Base-by-base conservation (phyloP, 2,329 filamentous ascomycete genomes). In the Akanthomyces uredinophilus region DNA sequence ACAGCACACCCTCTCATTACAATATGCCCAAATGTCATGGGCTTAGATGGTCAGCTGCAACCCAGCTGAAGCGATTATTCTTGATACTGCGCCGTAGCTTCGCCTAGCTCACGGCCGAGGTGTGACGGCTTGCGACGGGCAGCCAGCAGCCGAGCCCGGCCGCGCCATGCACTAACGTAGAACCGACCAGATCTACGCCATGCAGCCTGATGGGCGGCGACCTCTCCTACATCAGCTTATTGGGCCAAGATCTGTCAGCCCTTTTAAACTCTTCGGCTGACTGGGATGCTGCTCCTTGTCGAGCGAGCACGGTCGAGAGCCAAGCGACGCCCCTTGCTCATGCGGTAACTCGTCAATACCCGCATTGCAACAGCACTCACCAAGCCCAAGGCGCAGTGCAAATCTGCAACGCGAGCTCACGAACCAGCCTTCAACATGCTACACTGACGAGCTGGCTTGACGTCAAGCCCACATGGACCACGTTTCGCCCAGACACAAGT, bases 161-260 rank as follows among this genome's bases (percentile, higher is more conserved):
- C 10, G 18, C 10, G 10, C 29, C n/a, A 37, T 52, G 29, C 39
- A 35, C 53, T 46, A n/a, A n/a, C n/a, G n/a, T n/a, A 56, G 53
- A 56, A 44, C 53, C 43, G 53, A 46, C 53, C 20, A 35, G 53
- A 56, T 56, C 53, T 32, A 39, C 53, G 41, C 39, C 18, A 56
- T 35, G 53, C 53, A 44, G 39, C 16, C 39, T 16, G 52, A 55
- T 55, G 39, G 39, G 27, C 27, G 27, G 5, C 39, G 10, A 32
- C 22, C 41, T 43, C 24, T 24, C 53, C 27, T 11, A 3, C n/a
- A 10, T 46, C 37, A 43, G 27, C 16, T 46, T 20, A 56, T 35
- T 46, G 24, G 52, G 16, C 39, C 39, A 32, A 29, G 52, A 55
- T 55, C 52, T 44, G 52, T 32, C 52, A 55, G 52, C 53, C 53